Evolutionary conservation across 805 yeast genomes (phyloP).

Genomic region (Candida bentonensis): DNA sequence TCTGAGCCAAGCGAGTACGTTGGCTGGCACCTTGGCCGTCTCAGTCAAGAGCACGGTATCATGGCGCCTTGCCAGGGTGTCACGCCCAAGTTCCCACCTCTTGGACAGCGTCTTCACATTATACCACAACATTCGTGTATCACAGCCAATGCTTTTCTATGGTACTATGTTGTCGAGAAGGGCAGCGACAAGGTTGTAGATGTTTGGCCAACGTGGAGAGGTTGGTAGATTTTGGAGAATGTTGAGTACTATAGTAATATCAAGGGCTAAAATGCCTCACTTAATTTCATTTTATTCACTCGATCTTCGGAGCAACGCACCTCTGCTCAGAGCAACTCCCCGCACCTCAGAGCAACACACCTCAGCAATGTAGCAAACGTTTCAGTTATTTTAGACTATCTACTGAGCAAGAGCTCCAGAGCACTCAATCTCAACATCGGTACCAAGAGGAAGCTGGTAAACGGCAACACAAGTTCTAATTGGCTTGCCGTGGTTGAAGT

Average conservation of each 20-base stretch:
- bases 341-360: no score
- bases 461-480: conserved; percentile 97
- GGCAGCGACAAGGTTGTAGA: conserved; percentile 37
- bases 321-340: no score
- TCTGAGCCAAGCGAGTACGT: conserved; percentile 28
- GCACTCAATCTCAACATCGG: conserved; percentile 2
- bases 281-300: no score
- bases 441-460: conserved; percentile 3
- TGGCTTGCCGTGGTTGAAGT: conserved; percentile 31
- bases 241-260: no score
- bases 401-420: background rate
- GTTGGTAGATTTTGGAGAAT: conserved; percentile 29
- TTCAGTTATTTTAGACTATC: no score
- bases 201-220: conserved; percentile 52
- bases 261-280: no score
- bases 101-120: conserved; percentile 40
- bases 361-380: no score
- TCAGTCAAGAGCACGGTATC: conserved; percentile 74
- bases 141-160: conserved; percentile 45
- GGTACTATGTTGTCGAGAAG: conserved; percentile 39
- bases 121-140: conserved; percentile 66
- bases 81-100: conserved; percentile 11
- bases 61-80: conserved; percentile 30
- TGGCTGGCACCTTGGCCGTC: conserved; percentile 50
- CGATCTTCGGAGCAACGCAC: no score